Conservation (phyloP, 441 rosid species). For the Erodium texanum region DNA sequence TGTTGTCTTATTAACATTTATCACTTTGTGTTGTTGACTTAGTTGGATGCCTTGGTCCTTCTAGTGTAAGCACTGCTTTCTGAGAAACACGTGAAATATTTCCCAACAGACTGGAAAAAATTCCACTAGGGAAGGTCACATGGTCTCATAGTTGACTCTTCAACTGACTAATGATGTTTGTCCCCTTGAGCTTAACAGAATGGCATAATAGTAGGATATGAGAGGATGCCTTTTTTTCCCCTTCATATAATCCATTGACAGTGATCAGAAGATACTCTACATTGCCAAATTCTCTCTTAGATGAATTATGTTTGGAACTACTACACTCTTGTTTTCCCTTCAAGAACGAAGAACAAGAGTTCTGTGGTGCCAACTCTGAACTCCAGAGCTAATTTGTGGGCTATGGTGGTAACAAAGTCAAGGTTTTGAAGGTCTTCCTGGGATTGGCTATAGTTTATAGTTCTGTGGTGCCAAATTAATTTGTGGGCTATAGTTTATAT, state of each 20-base stretch:
- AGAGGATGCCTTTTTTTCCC: not conserved
- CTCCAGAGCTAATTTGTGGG: no score
- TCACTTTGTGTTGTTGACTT: not conserved
- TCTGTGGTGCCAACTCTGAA: no score
- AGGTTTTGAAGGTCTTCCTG: not conserved
- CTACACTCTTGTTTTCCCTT: not conserved
- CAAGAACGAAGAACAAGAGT: not conserved
- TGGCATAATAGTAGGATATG: not conserved
- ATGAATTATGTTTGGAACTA: not conserved
- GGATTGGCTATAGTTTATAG: no score
- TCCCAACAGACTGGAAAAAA: not conserved
- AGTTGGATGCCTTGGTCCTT: not conserved
- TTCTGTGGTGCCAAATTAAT: no score
- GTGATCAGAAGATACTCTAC: not conserved
- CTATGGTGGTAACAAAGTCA: not conserved
- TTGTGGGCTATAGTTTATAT: not conserved
- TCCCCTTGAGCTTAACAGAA: not conserved
- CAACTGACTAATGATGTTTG: not conserved
- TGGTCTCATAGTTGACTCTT: no score
- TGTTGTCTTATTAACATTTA: not conserved
- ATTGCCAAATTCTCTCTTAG: not conserved
- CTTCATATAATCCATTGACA: not conserved
- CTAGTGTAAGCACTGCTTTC: not conserved
- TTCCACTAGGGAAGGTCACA: no score
- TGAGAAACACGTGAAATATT: not conserved